phyloP scores from a whole-genome alignment of 2,329 filamentous ascomycete genomes.

The Chaetomiaceae sp. region DNA sequence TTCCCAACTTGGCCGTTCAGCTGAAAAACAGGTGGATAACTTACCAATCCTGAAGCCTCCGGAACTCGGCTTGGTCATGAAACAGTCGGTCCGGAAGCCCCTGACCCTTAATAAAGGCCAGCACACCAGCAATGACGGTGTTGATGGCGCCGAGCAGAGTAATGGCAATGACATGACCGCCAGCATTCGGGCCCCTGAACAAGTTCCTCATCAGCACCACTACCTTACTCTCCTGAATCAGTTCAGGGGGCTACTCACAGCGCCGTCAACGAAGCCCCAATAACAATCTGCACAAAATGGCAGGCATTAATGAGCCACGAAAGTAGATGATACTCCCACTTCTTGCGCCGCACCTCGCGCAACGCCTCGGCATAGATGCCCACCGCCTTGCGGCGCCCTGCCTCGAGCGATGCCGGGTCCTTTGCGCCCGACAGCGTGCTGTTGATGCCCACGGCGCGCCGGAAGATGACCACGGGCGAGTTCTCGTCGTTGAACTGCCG shows the following conservation, averaged over 20 bases:
- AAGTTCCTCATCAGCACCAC: background rate
- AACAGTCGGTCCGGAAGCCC: constrained; percentile 45
- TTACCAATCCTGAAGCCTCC: constrained; percentile 44
- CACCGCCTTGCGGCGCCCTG: constrained; percentile 32
- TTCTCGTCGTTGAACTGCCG: constrained; percentile 36
- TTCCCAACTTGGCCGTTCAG: background rate
- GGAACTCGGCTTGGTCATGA: constrained; percentile 44
- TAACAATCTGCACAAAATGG: constrained; percentile 43
- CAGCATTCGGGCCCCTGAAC: constrained; percentile 38
- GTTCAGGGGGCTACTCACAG: constrained; percentile 28
- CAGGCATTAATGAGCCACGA: constrained; percentile 38
- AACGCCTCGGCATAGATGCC: constrained; percentile 42
- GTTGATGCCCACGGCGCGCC: constrained; percentile 42
- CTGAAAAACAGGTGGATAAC: background rate
- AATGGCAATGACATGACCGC: constrained; percentile 48
- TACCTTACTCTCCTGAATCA: no score
- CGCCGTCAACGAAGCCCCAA: constrained; percentile 44
- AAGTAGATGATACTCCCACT: constrained; percentile 33
- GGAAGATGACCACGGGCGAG: constrained; percentile 40
- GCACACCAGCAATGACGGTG: constrained; percentile 57
- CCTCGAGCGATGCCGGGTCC: constrained; percentile 30
- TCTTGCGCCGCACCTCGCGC: constrained; percentile 30
- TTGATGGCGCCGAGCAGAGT: constrained; percentile 59
- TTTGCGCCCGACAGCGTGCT: constrained; percentile 24
- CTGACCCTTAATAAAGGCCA: constrained; percentile 52